These are phyloP conservation scores for Herpetomonas muscarum DNA, from an alignment of 208 protist genomes.

Conservation along the genomic window DNA sequence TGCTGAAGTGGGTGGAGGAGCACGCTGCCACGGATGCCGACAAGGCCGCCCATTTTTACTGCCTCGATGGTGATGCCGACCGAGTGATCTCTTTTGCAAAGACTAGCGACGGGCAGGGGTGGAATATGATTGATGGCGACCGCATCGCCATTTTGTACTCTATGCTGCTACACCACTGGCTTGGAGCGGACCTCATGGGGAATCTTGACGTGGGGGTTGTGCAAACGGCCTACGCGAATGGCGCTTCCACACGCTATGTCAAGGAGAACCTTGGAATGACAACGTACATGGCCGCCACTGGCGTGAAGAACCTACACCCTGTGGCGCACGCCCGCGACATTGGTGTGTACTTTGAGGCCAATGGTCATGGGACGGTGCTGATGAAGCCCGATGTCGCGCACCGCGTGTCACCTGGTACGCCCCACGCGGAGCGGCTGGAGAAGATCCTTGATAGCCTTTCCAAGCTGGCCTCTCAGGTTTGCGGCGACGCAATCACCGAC, in stretches of 20 bases:
- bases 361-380: slow-evolving; percentile 94
- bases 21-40: slow-evolving; percentile 5
- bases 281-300: slow-evolving; percentile 71
- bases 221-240: slow-evolving; percentile 96
- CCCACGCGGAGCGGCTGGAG: too few species aligned
- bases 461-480: slow-evolving; percentile 68
- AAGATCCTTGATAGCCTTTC: slow-evolving; percentile 7
- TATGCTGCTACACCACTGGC: slow-evolving; percentile 40
- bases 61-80: slow-evolving; percentile 94
- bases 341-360: slow-evolving; percentile 96
- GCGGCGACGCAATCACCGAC: slow-evolving; percentile 86
- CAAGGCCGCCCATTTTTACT: slow-evolving; percentile 61
- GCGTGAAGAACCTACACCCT: slow-evolving; percentile 94
- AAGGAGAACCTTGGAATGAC: slow-evolving; percentile 36
- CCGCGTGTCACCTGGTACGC: too few species aligned
- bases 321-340: slow-evolving; percentile 84
- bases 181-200: slow-evolving; percentile 28
- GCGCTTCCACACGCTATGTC: slow-evolving; percentile 86
- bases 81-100: slow-evolving; percentile 80
- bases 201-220: slow-evolving; percentile 79
- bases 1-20: slow-evolving; percentile 28
- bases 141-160: slow-evolving; percentile 74
- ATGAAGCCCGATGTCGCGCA: slow-evolving; percentile 30
- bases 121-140: slow-evolving; percentile 79
- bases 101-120: slow-evolving; percentile 5